Percentiles rank a stretch among this genome's conserved stretches.
phyloP scores from a whole-genome alignment of 805 yeast species.

The Sungouiozyma intestinalis region DNA sequence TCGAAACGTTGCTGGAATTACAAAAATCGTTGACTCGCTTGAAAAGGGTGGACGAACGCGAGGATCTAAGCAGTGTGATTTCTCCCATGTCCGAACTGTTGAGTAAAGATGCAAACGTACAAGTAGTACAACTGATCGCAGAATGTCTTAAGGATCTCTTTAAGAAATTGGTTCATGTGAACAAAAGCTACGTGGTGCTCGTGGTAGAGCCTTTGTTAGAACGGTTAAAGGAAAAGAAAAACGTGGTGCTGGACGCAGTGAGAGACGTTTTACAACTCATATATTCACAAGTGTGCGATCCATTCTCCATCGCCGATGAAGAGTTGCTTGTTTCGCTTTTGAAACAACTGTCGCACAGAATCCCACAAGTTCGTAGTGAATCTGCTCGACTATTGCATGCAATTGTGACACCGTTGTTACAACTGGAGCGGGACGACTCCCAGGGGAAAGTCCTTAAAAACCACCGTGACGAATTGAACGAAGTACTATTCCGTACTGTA shows the following conservation, averaged over 20 bases:
- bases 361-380: slow-evolving; percentile 73
- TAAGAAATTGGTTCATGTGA: slow-evolving; percentile 50
- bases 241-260: slow-evolving; percentile 64
- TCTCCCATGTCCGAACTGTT: slow-evolving; percentile 56
- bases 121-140: slow-evolving; percentile 74
- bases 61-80: slow-evolving; percentile 58
- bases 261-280: slow-evolving; percentile 54
- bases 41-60: slow-evolving; percentile 37
- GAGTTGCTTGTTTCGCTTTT: slow-evolving; percentile 44
- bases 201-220: slow-evolving; percentile 61
- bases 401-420: slow-evolving; percentile 30
- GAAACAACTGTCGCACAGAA: slow-evolving; percentile 59
- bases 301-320: neutral
- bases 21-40: slow-evolving; percentile 40
- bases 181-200: slow-evolving; percentile 35
- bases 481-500: slow-evolving; percentile 31
- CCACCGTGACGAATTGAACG: slow-evolving; percentile 1
- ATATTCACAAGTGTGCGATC: slow-evolving; percentile 23
- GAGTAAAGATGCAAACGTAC: slow-evolving; percentile 74
- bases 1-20: slow-evolving; percentile 65
- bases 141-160: slow-evolving; percentile 52
- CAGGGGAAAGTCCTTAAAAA: slow-evolving; percentile 25
- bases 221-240: slow-evolving; percentile 82
- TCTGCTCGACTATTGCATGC: slow-evolving; percentile 49
- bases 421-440: neutral